Evolutionary conservation across 768 basidiomycete genomes (phyloP), one percentile per base, ranked within the genome.

Genomic region (Leccinum uliginosum): DNA sequence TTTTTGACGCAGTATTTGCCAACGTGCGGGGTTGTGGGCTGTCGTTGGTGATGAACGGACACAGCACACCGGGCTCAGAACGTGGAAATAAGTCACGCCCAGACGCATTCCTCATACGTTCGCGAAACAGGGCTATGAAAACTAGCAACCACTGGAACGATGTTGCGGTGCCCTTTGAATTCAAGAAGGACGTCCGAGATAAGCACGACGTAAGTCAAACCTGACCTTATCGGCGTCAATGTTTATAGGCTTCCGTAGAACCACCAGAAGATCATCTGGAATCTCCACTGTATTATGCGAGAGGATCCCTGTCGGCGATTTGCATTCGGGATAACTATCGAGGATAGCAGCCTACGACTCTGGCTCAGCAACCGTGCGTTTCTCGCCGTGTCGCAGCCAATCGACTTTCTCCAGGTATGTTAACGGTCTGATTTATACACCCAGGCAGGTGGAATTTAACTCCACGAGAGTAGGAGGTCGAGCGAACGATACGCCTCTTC

Each of bases 261-360:
- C 15, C 26, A 50, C 45, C 4, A 3, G 8, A 63, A 73, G 59
- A 51, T 71, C 0, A 51, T 74, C 17, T 68, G 68, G 67, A 62
- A 58, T 40, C 43, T 69, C 17, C 60, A 64, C n/a, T 24, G 4
- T 3, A 35, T 24, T n/a, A 40, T 40, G 40, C 40, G 40, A 40
- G n/a, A 40, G 14, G 40, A 40, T 3, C n/a, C 40, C 10, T 40
- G 40, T 6, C 15, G 40, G 6, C 40, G n/a, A 11, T 40, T 40
- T 11, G 40, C 40, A 19, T 40, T 40, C n/a, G n/a, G 40, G 4
- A 14, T 40, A 14, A 40, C 40, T 1, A 10, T 40, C 40, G 40
- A 40, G n/a, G n/a, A 40, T n/a, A 19, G 6, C 40, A 10, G 19
- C 3, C 40, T 67, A 61, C 59, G 73, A 15, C 1, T 74, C 21